Evolutionary conservation across 768 basidiomycete genomes (phyloP).

Genomic region (Suillus cothurnatus): DNA sequence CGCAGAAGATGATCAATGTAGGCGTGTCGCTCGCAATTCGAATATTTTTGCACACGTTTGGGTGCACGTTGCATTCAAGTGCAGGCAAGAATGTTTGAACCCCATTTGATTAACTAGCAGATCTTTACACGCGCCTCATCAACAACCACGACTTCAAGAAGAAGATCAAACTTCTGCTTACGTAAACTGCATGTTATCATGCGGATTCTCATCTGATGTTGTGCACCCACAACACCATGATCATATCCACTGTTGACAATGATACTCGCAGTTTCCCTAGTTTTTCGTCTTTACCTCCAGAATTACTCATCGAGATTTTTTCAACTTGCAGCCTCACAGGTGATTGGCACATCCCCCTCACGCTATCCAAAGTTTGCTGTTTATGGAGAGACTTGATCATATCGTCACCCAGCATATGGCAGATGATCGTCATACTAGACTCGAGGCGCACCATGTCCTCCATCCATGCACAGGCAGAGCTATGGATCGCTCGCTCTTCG

Average conservation of each 20-base stretch:
- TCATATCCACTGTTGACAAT: background rate
- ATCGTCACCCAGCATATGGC: slow-evolving; percentile 63
- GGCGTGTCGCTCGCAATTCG: background rate
- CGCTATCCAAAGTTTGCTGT: slow-evolving; percentile 54
- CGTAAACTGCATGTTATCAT: background rate
- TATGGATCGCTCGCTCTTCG: slow-evolving; percentile 56
- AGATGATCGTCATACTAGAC: slow-evolving; percentile 54
- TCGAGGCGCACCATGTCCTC: slow-evolving; percentile 33
- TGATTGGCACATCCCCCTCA: slow-evolving; percentile 51
- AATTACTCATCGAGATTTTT: slow-evolving; percentile 68
- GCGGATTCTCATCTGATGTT: background rate
- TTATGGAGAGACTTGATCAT: slow-evolving; percentile 60
- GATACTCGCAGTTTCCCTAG: background rate
- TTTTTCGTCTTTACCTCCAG: slow-evolving; percentile 50
- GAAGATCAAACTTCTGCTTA: slow-evolving; percentile 1
- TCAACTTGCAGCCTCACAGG: slow-evolving; percentile 39
- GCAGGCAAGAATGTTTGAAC: background rate
- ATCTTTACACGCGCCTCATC: background rate
- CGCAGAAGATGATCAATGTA: background rate
- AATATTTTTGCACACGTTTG: background rate
- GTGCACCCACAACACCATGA: background rate
- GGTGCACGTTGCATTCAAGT: background rate
- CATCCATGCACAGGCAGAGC: slow-evolving; percentile 48
- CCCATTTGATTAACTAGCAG: background rate
- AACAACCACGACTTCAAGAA: background rate